Conservation (phyloP, 108 stramenopile genomes). For the Nannochloropsis salina region DNA sequence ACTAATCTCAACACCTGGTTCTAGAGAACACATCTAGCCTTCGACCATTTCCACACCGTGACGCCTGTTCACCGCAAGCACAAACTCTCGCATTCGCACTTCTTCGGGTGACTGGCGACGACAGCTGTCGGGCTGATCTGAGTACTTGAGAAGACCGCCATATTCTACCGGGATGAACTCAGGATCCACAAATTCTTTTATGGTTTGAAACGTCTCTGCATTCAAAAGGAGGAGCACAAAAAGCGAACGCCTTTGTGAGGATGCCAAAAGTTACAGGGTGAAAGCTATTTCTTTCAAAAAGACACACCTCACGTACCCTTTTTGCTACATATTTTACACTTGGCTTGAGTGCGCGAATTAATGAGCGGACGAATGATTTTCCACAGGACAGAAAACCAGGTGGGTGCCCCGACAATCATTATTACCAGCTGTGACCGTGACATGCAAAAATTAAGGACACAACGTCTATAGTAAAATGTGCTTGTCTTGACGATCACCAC, state of each 20-base stretch:
- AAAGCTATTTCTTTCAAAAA: not conserved
- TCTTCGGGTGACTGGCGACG: not conserved
- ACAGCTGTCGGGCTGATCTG: conserved; percentile 16
- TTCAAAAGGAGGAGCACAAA: not conserved
- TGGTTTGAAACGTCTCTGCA: conserved; percentile 1
- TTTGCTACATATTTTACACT: conserved; percentile 27
- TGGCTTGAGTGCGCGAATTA: conserved; percentile 46
- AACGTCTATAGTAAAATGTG: not conserved
- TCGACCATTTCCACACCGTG: conserved; percentile 17
- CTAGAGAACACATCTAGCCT: not conserved
- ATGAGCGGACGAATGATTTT: conserved; percentile 35
- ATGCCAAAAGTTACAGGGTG: not conserved
- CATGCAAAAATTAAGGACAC: not conserved
- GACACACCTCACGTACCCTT: not conserved
- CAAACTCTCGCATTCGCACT: conserved; percentile 6
- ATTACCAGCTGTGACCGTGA: conserved; percentile 15
- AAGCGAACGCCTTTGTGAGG: not conserved
- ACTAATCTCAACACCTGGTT: too few species aligned
- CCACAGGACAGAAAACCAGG: conserved; percentile 43
- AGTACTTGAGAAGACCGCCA: conserved; percentile 3
- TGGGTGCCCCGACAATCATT: conserved; percentile 41
- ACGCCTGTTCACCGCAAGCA: conserved; percentile 1
- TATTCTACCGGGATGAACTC: not conserved
- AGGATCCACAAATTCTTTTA: conserved; percentile 2
- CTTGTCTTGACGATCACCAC: not conserved